Evolutionary conservation across 2,329 filamentous ascomycete genomes (phyloP), one percentile per base, ranked within the genome.

Genomic region (Emmonsia crescens): DNA sequence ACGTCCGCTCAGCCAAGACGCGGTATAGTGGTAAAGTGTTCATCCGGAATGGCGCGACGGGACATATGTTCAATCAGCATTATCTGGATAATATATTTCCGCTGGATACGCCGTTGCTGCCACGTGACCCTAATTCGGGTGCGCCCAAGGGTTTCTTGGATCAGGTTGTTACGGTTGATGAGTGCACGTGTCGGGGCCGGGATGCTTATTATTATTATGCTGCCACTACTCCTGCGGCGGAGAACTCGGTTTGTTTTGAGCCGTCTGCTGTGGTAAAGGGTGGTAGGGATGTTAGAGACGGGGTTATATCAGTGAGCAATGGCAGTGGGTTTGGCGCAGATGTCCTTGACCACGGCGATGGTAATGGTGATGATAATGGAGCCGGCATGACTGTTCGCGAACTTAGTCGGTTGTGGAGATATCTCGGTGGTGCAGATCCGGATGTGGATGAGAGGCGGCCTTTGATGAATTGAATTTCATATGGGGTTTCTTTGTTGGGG

Each of bases 1-100:
- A 89, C 69, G 78, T 80, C 1, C 79, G 82, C 59, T 73, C 75
- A 29, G 71, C 78, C 1, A 71, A 75, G 0, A 82, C 80, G 63
- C 73, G 77, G 16, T 83, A 79, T 64, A 73, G 77, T 62, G 81
- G 81, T 0, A 75, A 75, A 12, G 68, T 83, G 0, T 82, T 83
- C 61, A 72, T 77, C 27, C 73, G 76, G 3, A 70, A 70, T 56
- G 73, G 72, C 1, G 71, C 69, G 9, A 70, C 70, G 0, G 77
- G 77, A 5, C 77, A 79, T 64, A 66, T 75, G 63, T 68, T 79
- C 61, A 77, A 77, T 51, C 74, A 78, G 64, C 77, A 79, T 64
- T 79, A 79, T 57, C 64, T 79, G 36, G 69, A 74, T 60, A 68
- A 68, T 16, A 78, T 79, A 71, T 79, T 79, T 61, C 72, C 74